Base-by-base conservation (phyloP, 768 basidiomycete species). In the Leccinum aurantiacum region DNA sequence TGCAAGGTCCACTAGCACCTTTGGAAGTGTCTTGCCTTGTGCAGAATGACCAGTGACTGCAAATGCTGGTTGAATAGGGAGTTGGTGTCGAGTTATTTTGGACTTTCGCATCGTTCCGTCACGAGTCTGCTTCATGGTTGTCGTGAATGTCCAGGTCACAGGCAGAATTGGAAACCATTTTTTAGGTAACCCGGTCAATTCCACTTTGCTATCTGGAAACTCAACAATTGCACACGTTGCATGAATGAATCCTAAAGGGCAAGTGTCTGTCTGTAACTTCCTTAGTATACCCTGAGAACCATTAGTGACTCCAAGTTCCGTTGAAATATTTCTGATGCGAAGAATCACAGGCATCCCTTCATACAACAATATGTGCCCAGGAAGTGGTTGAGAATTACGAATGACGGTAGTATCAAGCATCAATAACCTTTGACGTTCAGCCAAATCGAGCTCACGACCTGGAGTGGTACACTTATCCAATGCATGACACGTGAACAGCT, bases 291-390 rank as follows among this genome's bases (percentile, higher is more conserved):
- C 75, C 59, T 71, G 67, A 6, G 68, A 59, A 0, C 75, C 70
- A 67, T 76, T 75, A 0, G 69, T 67, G 17, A 77, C 60, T 0
- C 65, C 65, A 3, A 76, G 54, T 4, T 75, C 74, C 2, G 69
- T 74, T 1, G 69, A 73, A 2, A 76, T 11, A 47, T 76, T 76
- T 10, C 35, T 31, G 0, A 9, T 15, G 0, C 61, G 31, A 2
- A 77, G 46, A 25, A 75, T 69, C 1, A 77, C 70, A 0, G 71
- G 73, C 73, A 75, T 75, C 0, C 70, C 75, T 15, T 53, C 58
- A 60, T 60, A 72, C 1, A 76, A 24, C 0, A 64, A 60, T 14
- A 75, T 19, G 48, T 58, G 56, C 2, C 68, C 64, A 19, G 73
- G 74, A 0, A 72, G 54, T 0, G 46, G 25, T 8, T 53, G 48